Evolutionary conservation across 2,329 filamentous ascomycete species (phyloP).

Genomic region (Epichloe typhina): DNA sequence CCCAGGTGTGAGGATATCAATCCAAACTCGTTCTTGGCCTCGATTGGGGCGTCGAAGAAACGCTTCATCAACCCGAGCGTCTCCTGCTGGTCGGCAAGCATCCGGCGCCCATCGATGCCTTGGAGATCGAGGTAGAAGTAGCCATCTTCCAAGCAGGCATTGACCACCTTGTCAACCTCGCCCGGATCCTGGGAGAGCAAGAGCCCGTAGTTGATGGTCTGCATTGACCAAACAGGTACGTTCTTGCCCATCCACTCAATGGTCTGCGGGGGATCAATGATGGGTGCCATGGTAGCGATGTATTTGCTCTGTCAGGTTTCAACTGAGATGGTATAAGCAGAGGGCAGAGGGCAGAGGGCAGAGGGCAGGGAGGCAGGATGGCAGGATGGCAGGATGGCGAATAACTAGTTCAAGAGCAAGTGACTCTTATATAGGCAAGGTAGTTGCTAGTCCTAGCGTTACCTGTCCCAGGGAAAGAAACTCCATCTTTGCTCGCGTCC

Average conservation of each 20-base stretch:
- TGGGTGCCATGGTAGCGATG: constrained; percentile 19
- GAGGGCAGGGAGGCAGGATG: too few species aligned
- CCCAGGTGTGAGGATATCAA: constrained; percentile 40
- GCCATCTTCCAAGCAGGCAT: constrained; percentile 35
- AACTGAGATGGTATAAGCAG: too few species aligned
- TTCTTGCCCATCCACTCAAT: constrained; percentile 35
- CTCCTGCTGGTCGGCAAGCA: constrained; percentile 38
- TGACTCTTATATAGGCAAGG: too few species aligned
- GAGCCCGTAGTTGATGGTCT: constrained; percentile 37
- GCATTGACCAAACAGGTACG: constrained; percentile 37
- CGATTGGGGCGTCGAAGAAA: constrained; percentile 39
- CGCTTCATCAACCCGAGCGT: constrained; percentile 40
- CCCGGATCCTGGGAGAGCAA: constrained; percentile 40
- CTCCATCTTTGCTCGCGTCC: too few species aligned
- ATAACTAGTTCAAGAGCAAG: too few species aligned
- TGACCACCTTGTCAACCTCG: constrained; percentile 37
- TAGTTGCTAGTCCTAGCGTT: too few species aligned
- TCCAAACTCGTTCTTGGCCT: constrained; percentile 43
- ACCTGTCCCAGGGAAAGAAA: too few species aligned
- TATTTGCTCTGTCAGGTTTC: too few species aligned
- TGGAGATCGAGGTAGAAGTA: constrained; percentile 44
- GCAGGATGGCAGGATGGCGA: too few species aligned
- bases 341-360: too few species aligned
- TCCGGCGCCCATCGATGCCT: constrained; percentile 37
- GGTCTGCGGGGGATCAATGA: constrained; percentile 27